Evolutionary conservation across 108 stramenopile species (phyloP), one percentile per base, ranked within the genome.

Genomic region (Conticribra weissflogii): DNA sequence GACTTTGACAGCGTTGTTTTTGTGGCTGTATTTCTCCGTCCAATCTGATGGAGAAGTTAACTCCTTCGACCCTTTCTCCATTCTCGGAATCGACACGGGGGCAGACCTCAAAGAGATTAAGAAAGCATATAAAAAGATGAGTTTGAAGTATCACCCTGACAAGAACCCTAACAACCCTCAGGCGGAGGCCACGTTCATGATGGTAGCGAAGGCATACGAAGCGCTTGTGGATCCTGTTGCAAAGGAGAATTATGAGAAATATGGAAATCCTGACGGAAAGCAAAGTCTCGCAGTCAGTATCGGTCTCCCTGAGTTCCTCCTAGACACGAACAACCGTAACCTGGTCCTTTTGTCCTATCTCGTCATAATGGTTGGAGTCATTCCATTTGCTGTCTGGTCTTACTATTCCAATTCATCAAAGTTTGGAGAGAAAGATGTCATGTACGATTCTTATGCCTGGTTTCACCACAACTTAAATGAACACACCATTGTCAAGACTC

Each of bases 221-320:
- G 84, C 95, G 21, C 79, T 98, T n/a, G 94, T 95, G 2, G 93
- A 98, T 58, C 88, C 86, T 25, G 83, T 76, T 14, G 91, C 95
- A 36, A 81, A 88, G 62, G 90, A 92, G 64, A 92, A 97, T 55
- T 99, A 88, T 68, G 97, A 98, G 82, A 91, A 97, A 75, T 97
- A 94, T 74, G 99, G 99, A 49, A 97, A 98, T 67, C 98, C 98
- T 22, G 98, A 99, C 72, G 98, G 98, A 46, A 98, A 98, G 85
- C 98, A 99, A 82, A 85, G 90, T 27, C 84, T 99, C 54, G 97
- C 95, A 59, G 97, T 99, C 25, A 89, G 87, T 60, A 98, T 99
- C 69, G 98, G 97, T 19, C 86, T 99, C 21, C 98, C 98, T 15
- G 84, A 92, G 48, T 97, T 93, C 74, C 86, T 99, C 61, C 67